phyloP scores from a whole-genome alignment of 176 grass and related monocot genomes.

The Themeda triandra region DNA sequence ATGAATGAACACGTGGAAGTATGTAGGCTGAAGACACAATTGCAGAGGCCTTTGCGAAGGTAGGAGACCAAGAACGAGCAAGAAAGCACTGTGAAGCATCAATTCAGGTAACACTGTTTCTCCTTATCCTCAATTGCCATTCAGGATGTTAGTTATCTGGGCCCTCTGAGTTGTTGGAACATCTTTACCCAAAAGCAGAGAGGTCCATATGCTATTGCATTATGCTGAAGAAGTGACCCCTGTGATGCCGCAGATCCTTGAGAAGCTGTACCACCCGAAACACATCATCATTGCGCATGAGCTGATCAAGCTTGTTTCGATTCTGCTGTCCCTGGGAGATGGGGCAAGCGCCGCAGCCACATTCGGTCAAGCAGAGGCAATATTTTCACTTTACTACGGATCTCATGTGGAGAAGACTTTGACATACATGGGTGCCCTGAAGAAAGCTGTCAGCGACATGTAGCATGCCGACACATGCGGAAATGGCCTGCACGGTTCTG shows the following conservation, averaged over 20 bases:
- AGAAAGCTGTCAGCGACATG: conserved; percentile 14
- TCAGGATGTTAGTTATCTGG: not conserved
- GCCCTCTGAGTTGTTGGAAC: not conserved
- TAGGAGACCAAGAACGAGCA: conserved; percentile 60
- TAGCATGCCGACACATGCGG: not conserved
- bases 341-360: conserved; percentile 13
- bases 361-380: conserved; percentile 44
- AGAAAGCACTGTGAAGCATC: conserved; percentile 74
- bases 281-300: conserved; percentile 83
- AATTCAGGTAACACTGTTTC: conserved; percentile 50
- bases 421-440: conserved; percentile 55
- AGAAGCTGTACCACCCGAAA: conserved; percentile 72
- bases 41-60: conserved; percentile 62
- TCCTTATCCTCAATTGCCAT: not conserved
- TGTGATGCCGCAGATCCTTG: conserved; percentile 51
- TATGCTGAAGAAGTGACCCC: conserved; percentile 1
- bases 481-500: not conserved
- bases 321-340: conserved; percentile 59
- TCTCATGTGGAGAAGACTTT: conserved; percentile 52
- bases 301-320: conserved; percentile 69
- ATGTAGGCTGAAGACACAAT: conserved; percentile 72
- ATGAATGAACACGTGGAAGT: conserved; percentile 2
- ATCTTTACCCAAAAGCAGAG: not conserved
- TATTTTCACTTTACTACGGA: conserved; percentile 81
- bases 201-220: not conserved